These are phyloP conservation scores for Intubia oerlemansii DNA, from an alignment of 2,329 filamentous ascomycete genomes.

Conservation along the genomic window DNA sequence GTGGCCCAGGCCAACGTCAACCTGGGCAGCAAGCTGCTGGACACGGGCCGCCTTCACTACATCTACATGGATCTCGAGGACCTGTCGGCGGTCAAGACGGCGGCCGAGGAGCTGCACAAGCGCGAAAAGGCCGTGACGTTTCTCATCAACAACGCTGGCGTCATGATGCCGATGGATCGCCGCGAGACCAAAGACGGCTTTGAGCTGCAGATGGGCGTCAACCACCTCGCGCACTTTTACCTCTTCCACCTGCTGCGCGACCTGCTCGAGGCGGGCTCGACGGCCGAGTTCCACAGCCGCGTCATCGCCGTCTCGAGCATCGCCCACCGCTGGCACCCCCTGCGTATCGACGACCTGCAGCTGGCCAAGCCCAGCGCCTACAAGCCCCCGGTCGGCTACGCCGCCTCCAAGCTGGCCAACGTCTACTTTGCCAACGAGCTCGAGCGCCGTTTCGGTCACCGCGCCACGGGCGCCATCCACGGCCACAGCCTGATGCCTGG, in stretches of 20 bases:
- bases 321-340: constrained; percentile 15
- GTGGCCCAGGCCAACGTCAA: constrained; percentile 16
- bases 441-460: constrained; percentile 19
- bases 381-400: constrained; percentile 16
- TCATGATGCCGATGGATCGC: constrained; percentile 18
- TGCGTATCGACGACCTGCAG: constrained; percentile 19
- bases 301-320: constrained; percentile 22
- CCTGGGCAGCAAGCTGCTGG: constrained; percentile 11
- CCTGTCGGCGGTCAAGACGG: constrained; percentile 14
- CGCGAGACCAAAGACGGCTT: constrained; percentile 20
- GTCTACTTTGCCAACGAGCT: constrained; percentile 24
- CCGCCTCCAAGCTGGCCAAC: constrained; percentile 22
- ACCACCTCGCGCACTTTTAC: constrained; percentile 30
- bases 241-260: constrained; percentile 26
- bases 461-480: constrained; percentile 14
- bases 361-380: constrained; percentile 14
- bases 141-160: constrained; percentile 22
- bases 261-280: constrained; percentile 17
- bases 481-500: constrained; percentile 22
- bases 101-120: constrained; percentile 13
- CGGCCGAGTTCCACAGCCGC: constrained; percentile 18
- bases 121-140: constrained; percentile 8
- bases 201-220: constrained; percentile 27
- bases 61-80: constrained; percentile 12
- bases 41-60: constrained; percentile 13